Percentiles rank a stretch among this genome's conserved stretches.
phyloP scores from a whole-genome alignment of 176 grass and related monocot species.

The Bothriochloa decipiens region DNA sequence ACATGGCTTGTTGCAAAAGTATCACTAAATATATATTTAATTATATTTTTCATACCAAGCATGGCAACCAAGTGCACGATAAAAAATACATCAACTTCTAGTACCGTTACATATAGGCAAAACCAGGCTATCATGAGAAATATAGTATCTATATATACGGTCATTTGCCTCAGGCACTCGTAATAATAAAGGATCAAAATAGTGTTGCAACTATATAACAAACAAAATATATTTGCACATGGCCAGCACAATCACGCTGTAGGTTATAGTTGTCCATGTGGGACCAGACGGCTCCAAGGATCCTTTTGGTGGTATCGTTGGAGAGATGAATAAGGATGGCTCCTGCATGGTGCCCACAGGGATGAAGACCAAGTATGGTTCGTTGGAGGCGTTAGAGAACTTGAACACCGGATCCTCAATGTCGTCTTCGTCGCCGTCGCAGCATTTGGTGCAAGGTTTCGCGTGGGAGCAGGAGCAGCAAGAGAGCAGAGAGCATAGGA shows the following conservation, averaged over 20 bases:
- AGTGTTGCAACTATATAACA: background rate
- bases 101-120: too few species aligned
- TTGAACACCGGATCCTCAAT: too few species aligned
- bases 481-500: background rate
- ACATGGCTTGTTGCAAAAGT: too few species aligned
- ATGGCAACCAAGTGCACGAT: too few species aligned
- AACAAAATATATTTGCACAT: constrained; percentile 19
- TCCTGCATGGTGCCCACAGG: background rate
- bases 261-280: background rate
- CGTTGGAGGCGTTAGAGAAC: background rate
- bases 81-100: too few species aligned
- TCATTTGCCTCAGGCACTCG: too few species aligned
- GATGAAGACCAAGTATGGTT: background rate
- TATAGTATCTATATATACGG: too few species aligned
- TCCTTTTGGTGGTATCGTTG: background rate
- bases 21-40: too few species aligned
- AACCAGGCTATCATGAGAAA: too few species aligned
- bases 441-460: background rate
- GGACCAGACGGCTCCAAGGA: background rate
- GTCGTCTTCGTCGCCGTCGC: background rate
- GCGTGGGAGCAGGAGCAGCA: background rate
- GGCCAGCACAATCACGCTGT: background rate
- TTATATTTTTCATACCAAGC: too few species aligned
- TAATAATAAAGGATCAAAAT: too few species aligned
- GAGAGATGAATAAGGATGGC: background rate